Percentiles rank a stretch among this genome's conserved stretches.
phyloP scores from a whole-genome alignment of 257 asterid species.

The Dorcoceras hygrometricum region DNA sequence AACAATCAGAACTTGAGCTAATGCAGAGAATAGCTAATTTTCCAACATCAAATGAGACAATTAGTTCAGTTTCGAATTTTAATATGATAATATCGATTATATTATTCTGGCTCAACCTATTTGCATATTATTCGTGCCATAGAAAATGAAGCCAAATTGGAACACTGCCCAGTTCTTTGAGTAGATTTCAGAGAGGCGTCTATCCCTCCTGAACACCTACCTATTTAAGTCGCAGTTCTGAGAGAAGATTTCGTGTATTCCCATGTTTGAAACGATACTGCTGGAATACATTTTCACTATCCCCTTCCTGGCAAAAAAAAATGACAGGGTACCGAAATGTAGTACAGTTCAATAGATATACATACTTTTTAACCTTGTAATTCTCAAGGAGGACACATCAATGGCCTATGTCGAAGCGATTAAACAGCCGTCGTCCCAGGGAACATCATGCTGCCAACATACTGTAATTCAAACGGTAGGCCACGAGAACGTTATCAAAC shows the following conservation, averaged over 20 bases:
- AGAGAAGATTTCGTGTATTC: not conserved
- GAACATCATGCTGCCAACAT: constrained; percentile 34
- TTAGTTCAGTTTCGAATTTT: not conserved
- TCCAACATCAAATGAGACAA: not conserved
- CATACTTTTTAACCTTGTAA: constrained; percentile 40
- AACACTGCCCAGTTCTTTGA: too few species aligned
- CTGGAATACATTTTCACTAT: not conserved
- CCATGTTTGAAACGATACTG: not conserved
- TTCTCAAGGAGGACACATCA: constrained; percentile 42
- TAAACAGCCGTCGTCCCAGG: constrained; percentile 41
- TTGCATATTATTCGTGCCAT: not conserved
- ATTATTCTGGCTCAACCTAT: not conserved
- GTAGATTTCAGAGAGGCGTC: too few species aligned
- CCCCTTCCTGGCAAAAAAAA: not conserved
- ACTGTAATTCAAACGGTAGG: constrained; percentile 30
- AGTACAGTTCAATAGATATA: constrained; percentile 19
- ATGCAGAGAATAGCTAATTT: too few species aligned
- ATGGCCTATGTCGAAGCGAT: constrained; percentile 36
- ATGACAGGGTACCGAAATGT: not conserved
- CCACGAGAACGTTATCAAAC: constrained; percentile 31
- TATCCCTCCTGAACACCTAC: too few species aligned
- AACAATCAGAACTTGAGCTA: too few species aligned
- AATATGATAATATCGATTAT: too few species aligned
- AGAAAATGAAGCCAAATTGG: too few species aligned
- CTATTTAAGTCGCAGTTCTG: not conserved